Percentiles rank a stretch among this genome's conserved stretches.
These are phyloP conservation scores for Arthrobotrys megalospora DNA, from an alignment of 2,329 filamentous ascomycete genomes.

Conservation along the genomic window DNA sequence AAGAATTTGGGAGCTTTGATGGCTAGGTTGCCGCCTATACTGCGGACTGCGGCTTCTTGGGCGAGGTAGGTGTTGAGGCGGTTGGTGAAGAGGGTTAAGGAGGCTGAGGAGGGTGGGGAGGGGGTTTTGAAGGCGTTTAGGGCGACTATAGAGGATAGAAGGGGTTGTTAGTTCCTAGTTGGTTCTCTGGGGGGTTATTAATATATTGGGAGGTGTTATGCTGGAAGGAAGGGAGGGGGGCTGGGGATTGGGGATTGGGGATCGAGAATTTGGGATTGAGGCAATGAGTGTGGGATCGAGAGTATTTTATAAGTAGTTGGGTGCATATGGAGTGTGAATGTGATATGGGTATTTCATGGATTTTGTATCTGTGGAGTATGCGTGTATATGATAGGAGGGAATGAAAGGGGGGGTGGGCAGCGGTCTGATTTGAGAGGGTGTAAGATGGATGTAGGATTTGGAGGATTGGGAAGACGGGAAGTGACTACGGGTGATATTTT, in stretches of 20 bases:
- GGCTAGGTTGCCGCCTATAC: slow-evolving; percentile 71
- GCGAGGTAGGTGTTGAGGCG: slow-evolving; percentile 74
- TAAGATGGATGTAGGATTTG: too few species aligned
- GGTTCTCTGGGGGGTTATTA: background rate
- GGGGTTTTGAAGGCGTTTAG: slow-evolving; percentile 72
- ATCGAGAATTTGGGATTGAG: background rate
- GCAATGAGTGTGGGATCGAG: background rate
- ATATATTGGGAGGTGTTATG: background rate
- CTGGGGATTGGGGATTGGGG: background rate
- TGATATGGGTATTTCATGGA: too few species aligned
- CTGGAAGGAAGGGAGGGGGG: background rate
- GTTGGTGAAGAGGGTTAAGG: slow-evolving; percentile 72
- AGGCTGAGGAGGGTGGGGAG: slow-evolving; percentile 69
- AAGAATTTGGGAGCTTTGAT: slow-evolving; percentile 78
- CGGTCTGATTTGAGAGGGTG: too few species aligned
- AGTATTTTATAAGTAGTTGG: too few species aligned
- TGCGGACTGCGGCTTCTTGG: slow-evolving; percentile 74
- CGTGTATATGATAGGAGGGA: background rate
- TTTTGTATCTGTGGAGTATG: too few species aligned
- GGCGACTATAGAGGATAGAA: slow-evolving; percentile 68
- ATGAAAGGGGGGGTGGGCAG: background rate
- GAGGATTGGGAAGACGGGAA: too few species aligned
- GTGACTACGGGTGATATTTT: too few species aligned
- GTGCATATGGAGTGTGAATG: too few species aligned
- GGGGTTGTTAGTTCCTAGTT: background rate